Evolutionary conservation across 2,329 filamentous ascomycete species (phyloP).

Genomic region (Fusarium sp.): DNA sequence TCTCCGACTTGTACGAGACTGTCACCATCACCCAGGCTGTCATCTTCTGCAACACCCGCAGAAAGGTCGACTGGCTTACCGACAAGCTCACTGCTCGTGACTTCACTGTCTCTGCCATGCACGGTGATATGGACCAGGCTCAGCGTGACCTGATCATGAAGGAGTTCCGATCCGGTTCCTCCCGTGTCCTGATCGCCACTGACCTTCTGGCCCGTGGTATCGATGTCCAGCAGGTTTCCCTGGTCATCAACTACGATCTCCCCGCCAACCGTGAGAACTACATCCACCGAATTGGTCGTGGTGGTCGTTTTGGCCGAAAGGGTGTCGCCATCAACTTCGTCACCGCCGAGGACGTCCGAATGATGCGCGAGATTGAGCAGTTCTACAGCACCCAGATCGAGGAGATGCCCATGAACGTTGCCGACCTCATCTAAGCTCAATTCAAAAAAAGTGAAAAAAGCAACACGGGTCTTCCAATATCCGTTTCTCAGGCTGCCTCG

Average conservation of each 20-base stretch:
- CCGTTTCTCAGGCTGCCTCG: constrained; percentile 40
- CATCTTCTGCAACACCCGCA: constrained; percentile 99
- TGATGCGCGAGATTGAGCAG: constrained; percentile 99
- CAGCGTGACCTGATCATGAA: constrained; percentile 99
- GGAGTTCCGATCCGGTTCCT: constrained; percentile 99
- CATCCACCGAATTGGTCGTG: constrained; percentile 99
- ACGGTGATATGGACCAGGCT: constrained; percentile 98
- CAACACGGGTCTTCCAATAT: constrained; percentile 38
- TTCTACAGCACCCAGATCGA: constrained; percentile 99
- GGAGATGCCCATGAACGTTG: constrained; percentile 99
- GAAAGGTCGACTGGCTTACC: constrained; percentile 99
- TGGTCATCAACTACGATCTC: constrained; percentile 99
- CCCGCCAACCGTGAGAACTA: constrained; percentile 99
- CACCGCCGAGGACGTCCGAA: constrained; percentile 97
- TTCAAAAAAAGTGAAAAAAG: constrained; percentile 35
- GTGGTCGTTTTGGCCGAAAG: constrained; percentile 99
- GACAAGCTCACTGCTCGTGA: constrained; percentile 98
- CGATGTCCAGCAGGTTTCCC: constrained; percentile 98
- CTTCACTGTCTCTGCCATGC: constrained; percentile 99
- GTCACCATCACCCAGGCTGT: constrained; percentile 99
- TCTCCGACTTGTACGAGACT: constrained; percentile 98
- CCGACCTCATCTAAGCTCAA: constrained; percentile 74
- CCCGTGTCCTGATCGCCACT: constrained; percentile 97
- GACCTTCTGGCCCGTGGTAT: constrained; percentile 99
- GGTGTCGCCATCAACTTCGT: constrained; percentile 99